phyloP scores from a whole-genome alignment of 2,329 filamentous ascomycete genomes.

The Curvularia spicifera region DNA sequence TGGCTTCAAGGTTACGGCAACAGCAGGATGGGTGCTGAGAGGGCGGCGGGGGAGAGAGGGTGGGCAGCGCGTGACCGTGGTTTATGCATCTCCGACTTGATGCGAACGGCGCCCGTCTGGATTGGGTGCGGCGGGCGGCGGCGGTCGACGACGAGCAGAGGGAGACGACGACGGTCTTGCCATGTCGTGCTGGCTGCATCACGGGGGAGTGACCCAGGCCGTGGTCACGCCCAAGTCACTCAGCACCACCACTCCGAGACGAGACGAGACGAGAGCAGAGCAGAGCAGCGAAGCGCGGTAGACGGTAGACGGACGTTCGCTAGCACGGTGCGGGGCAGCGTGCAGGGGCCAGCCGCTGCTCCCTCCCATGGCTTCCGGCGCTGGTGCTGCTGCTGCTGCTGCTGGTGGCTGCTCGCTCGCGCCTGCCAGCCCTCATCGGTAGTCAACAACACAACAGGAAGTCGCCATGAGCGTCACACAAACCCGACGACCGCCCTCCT shows the following conservation, averaged over 20 bases:
- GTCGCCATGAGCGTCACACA: slow-evolving; percentile 26
- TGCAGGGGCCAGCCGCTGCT: slow-evolving; percentile 28
- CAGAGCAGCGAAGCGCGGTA: neutral
- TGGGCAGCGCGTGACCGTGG: slow-evolving; percentile 43
- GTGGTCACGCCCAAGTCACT: neutral
- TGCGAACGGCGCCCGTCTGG: slow-evolving; percentile 29
- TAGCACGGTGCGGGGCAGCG: slow-evolving; percentile 17
- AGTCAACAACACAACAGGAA: slow-evolving; percentile 23
- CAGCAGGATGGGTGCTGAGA: slow-evolving; percentile 33
- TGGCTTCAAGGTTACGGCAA: slow-evolving; percentile 46
- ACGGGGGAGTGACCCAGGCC: neutral
- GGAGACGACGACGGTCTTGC: too few relatives aligned
- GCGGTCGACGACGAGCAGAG: too few relatives aligned
- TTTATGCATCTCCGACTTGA: slow-evolving; percentile 33
- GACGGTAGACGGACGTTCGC: neutral
- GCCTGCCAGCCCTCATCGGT: slow-evolving; percentile 27
- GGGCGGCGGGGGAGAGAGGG: slow-evolving; percentile 35
- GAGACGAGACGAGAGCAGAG: neutral
- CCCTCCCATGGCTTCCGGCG: neutral
- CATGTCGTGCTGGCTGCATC: neutral
- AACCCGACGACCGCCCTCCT: slow-evolving; percentile 14
- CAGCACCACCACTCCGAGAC: too few relatives aligned
- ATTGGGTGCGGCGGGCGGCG: too few relatives aligned
- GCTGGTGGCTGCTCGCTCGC: slow-evolving; percentile 5
- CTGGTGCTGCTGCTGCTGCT: too few relatives aligned